A percentile compares a stretch with the other conserved stretches of the same genome.
phyloP scores from a whole-genome alignment of 306 rosid genomes.

The Carpinus fangiana region DNA sequence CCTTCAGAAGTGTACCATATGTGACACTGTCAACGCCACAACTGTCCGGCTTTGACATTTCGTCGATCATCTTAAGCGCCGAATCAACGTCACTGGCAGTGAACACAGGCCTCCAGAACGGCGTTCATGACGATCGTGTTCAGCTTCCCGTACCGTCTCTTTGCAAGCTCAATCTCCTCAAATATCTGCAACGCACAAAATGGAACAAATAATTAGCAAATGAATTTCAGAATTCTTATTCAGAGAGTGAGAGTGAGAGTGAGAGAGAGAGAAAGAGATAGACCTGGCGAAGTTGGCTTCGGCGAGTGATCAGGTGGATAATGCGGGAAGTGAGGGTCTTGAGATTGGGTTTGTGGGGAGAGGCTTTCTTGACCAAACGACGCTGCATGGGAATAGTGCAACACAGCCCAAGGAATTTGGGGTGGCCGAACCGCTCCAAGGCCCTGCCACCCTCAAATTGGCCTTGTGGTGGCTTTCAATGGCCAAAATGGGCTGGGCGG shows the following conservation, averaged over 20 bases:
- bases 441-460: too few species aligned
- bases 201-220: neutral
- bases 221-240: neutral
- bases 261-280: neutral
- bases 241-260: too few species aligned
- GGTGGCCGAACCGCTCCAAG: too few species aligned
- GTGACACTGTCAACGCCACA: conserved; percentile 73
- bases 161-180: conserved; percentile 63
- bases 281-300: conserved; percentile 73
- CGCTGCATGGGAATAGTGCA: conserved; percentile 37
- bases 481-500: too few species aligned
- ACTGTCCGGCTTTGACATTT: conserved; percentile 55
- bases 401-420: neutral
- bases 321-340: conserved; percentile 77
- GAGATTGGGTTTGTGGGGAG: conserved; percentile 41
- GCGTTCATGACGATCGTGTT: conserved; percentile 82
- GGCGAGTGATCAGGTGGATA: conserved; percentile 61
- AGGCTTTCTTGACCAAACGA: conserved; percentile 30
- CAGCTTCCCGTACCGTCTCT: conserved; percentile 55
- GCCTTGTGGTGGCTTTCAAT: too few species aligned
- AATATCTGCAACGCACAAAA: conserved; percentile 39
- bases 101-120: conserved; percentile 74
- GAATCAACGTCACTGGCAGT: conserved; percentile 63
- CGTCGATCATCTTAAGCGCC: conserved; percentile 53
- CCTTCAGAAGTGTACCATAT: conserved; percentile 72